Conservation (phyloP, 768 basidiomycete genomes). For the Leccinum arenicola region DNA sequence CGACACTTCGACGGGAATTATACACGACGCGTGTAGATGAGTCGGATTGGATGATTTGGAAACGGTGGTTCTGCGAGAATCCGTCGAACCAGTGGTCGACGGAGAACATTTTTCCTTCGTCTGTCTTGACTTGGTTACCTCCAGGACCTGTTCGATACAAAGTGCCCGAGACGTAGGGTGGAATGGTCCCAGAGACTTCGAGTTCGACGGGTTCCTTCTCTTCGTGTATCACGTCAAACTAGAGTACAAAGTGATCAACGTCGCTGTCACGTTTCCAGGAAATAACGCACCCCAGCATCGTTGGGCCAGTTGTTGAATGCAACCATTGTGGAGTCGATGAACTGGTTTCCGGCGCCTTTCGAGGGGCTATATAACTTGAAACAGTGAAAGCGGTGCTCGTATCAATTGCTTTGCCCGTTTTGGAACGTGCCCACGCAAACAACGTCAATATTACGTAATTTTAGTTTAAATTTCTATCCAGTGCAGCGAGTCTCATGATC, state of each 20-base stretch:
- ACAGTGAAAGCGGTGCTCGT: neutral
- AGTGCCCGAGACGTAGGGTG: constrained; percentile 35
- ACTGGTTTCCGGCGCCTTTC: neutral
- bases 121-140: constrained; percentile 24
- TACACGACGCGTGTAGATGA: constrained; percentile 30
- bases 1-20: constrained; percentile 31
- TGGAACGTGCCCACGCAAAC: no score
- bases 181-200: constrained; percentile 29
- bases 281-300: constrained; percentile 23
- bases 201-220: constrained; percentile 29
- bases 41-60: constrained; percentile 33
- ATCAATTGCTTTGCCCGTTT: no score
- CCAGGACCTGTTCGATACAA: constrained; percentile 41
- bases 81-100: constrained; percentile 43
- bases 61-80: constrained; percentile 38
- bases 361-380: neutral
- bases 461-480: no score
- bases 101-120: constrained; percentile 23
- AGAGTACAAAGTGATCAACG: neutral
- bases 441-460: no score
- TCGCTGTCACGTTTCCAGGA: neutral
- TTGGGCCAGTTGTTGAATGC: constrained; percentile 33
- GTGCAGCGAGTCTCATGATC: no score
- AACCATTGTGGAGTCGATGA: constrained; percentile 8
- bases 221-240: constrained; percentile 31